These are phyloP conservation scores for Didymella segeticola DNA, from an alignment of 2,329 filamentous ascomycete genomes.

Conservation along the genomic window DNA sequence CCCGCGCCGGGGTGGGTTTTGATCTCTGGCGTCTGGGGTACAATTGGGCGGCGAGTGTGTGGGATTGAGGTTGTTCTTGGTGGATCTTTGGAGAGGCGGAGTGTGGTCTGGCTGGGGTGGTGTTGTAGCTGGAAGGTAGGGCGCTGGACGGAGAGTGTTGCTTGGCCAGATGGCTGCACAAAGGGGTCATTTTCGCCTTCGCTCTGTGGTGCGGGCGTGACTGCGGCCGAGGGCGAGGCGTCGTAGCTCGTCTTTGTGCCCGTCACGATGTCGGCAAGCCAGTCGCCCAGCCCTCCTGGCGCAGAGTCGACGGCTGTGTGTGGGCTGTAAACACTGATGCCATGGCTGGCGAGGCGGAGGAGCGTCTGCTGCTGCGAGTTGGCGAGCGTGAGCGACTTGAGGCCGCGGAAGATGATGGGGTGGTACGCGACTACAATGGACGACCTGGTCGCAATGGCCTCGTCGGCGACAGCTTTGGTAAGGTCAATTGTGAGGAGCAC, in stretches of 20 bases:
- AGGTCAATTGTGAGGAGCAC: conserved; percentile 89
- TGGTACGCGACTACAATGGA: conserved; percentile 91
- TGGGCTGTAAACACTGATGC: conserved; percentile 93
- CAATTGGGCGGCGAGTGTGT: conserved; percentile 63
- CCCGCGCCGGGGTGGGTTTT: conserved; percentile 59
- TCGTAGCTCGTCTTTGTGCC: conserved; percentile 61
- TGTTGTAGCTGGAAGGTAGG: conserved; percentile 56
- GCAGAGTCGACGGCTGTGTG: conserved; percentile 95
- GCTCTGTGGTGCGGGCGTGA: conserved; percentile 46
- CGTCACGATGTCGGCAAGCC: conserved; percentile 86
- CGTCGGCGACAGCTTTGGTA: conserved; percentile 85
- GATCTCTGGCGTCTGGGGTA: conserved; percentile 52
- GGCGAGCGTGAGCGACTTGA: conserved; percentile 84
- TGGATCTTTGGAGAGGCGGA: conserved; percentile 41
- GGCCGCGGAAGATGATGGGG: conserved; percentile 92
- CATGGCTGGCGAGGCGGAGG: conserved; percentile 79
- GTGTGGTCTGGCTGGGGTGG: conserved; percentile 55
- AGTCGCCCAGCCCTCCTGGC: conserved; percentile 85
- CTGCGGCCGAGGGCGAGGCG: conserved; percentile 65
- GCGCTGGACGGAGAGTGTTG: conserved; percentile 33
- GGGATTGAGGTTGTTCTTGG: conserved; percentile 28
- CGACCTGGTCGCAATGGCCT: conserved; percentile 79
- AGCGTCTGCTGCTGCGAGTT: conserved; percentile 89
- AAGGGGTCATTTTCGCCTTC: conserved; percentile 46
- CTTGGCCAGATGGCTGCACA: conserved; percentile 14